Evolutionary conservation across 2,329 filamentous ascomycete species (phyloP).

Genomic region (Nemania sp.): DNA sequence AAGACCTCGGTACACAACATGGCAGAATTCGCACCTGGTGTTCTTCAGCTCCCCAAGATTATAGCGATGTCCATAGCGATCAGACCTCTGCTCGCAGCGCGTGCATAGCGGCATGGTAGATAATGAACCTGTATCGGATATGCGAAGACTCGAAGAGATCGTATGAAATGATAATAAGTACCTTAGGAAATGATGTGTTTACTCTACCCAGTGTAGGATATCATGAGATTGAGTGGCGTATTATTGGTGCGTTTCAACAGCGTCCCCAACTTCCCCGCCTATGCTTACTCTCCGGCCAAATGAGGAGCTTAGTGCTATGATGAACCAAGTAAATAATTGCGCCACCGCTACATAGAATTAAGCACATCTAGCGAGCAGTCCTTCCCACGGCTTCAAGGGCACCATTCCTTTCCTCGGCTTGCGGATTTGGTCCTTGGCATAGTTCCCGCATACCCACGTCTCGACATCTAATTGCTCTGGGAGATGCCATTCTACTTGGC

Average conservation of each 20-base stretch:
- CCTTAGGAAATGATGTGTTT: too few species aligned
- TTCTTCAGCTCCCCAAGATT: conserved; percentile 3
- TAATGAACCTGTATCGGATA: background rate
- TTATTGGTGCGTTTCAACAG: too few species aligned
- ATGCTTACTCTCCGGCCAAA: too few species aligned
- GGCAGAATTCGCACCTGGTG: conserved; percentile 29
- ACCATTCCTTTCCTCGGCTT: conserved; percentile 23
- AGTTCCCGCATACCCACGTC: conserved; percentile 25
- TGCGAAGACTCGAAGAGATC: background rate
- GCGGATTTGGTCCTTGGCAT: conserved; percentile 2
- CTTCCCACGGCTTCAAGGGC: conserved; percentile 30
- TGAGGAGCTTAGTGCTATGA: too few species aligned
- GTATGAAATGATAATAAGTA: background rate
- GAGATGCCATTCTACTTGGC: conserved; percentile 26
- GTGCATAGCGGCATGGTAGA: conserved; percentile 49
- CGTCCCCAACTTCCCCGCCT: too few species aligned
- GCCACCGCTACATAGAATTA: conserved; percentile 1
- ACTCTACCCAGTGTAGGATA: too few species aligned
- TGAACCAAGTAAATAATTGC: too few species aligned
- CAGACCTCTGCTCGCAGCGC: conserved; percentile 11
- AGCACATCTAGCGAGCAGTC: conserved; percentile 19
- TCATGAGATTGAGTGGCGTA: too few species aligned
- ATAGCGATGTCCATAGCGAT: background rate
- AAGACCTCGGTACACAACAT: conserved; percentile 28
- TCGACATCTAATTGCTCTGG: conserved; percentile 6